Evolutionary conservation across 129 eudicot genomes (phyloP).

Genomic region (Helichrysum umbraculigerum): DNA sequence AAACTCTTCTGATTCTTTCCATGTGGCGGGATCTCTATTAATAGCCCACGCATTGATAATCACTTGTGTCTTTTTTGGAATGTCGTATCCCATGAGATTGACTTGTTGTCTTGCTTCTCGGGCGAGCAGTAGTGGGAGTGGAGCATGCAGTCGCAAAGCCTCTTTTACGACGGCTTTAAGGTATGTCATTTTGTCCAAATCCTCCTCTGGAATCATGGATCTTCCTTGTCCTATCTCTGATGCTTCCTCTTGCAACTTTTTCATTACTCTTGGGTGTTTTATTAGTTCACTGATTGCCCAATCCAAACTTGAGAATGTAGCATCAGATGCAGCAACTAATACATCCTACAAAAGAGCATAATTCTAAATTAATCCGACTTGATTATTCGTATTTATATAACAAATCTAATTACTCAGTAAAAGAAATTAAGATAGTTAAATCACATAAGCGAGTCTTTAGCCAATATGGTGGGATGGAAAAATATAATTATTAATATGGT

Average conservation of each 20-base stretch:
- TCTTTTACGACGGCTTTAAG: slow-evolving; percentile 1
- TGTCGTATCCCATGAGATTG: slow-evolving; percentile 2
- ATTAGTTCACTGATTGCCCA: slow-evolving; percentile 2
- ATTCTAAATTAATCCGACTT: no score
- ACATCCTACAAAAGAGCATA: not conserved
- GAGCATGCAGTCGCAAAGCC: not conserved
- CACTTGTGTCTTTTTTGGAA: not conserved
- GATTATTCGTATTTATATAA: no score
- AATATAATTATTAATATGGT: no score
- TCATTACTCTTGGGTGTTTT: not conserved
- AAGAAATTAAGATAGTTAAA: no score
- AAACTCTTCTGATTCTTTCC: not conserved
- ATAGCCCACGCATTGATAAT: not conserved
- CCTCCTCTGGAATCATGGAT: not conserved
- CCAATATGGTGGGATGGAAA: no score
- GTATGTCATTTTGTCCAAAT: not conserved
- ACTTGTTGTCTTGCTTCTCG: not conserved
- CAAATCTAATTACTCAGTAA: no score
- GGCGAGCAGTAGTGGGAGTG: slow-evolving; percentile 3
- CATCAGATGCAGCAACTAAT: not conserved
- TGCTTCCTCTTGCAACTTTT: not conserved
- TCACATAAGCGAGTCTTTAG: no score
- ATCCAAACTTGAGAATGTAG: not conserved
- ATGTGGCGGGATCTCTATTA: not conserved
- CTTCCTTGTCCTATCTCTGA: not conserved